These are phyloP conservation scores for Hymenoscyphus albidus DNA, from an alignment of 2,329 filamentous ascomycete species.

Conservation along the genomic window DNA sequence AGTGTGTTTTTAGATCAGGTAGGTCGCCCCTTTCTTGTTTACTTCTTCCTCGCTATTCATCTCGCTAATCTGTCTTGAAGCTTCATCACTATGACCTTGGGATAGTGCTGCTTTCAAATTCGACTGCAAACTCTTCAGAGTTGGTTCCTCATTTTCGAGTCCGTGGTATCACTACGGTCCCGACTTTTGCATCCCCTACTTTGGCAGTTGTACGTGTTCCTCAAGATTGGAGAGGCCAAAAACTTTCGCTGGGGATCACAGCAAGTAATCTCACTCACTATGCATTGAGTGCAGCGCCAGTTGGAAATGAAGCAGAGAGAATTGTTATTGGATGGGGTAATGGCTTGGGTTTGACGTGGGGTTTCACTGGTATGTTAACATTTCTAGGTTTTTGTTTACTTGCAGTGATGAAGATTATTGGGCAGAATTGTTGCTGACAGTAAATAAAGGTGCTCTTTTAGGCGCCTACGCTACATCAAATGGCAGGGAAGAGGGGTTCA, in stretches of 20 bases:
- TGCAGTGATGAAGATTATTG: constrained; percentile 5
- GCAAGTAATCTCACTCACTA: constrained; percentile 23
- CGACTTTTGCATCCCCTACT: constrained; percentile 12
- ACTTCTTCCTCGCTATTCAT: not conserved
- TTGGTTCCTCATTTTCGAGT: constrained; percentile 16
- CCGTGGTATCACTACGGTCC: constrained; percentile 18
- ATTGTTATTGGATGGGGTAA: constrained; percentile 43
- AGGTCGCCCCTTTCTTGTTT: not conserved
- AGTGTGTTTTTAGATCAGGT: constrained; percentile 45
- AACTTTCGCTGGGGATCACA: constrained; percentile 17
- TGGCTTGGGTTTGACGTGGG: constrained; percentile 23
- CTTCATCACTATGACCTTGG: constrained; percentile 42
- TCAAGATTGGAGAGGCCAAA: constrained; percentile 8
- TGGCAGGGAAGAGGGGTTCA: constrained; percentile 34
- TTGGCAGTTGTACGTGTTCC: constrained; percentile 14
- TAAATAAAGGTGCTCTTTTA: constrained; percentile 42
- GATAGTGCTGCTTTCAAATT: constrained; percentile 10
- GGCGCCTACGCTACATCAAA: constrained; percentile 53
- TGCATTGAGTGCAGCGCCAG: constrained; percentile 18
- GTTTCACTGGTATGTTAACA: constrained; percentile 20
- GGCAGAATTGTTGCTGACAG: not conserved
- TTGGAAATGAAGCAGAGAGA: constrained; percentile 39
- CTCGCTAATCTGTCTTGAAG: constrained; percentile 30
- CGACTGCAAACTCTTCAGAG: constrained; percentile 3
- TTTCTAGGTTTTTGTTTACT: constrained; percentile 28